Conservation (phyloP, 2,329 filamentous ascomycete species). For the Orbilia javanica region DNA sequence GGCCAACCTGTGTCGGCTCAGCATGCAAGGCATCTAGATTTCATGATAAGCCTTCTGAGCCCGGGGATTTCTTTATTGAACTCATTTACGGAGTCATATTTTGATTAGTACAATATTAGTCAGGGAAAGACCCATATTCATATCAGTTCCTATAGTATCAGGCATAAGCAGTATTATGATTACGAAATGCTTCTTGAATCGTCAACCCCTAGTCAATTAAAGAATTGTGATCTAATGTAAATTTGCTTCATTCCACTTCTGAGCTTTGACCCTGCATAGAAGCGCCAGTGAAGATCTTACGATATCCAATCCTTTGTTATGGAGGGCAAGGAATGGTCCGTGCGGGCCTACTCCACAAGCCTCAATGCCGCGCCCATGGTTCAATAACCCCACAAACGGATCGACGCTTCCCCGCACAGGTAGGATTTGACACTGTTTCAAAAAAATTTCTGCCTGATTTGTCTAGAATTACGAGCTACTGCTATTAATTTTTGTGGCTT, state of each 20-base stretch:
- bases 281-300: conserved; percentile 41
- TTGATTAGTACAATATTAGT: conserved; percentile 23
- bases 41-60: background rate
- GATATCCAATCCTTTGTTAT: conserved; percentile 34
- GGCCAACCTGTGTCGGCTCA: conserved; percentile 2
- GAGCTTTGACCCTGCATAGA: conserved; percentile 26
- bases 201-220: conserved; percentile 19
- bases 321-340: conserved; percentile 39
- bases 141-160: conserved; percentile 9
- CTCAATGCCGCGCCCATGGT: conserved; percentile 38
- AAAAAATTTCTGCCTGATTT: conserved; percentile 24
- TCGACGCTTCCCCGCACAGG: conserved; percentile 27
- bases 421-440: background rate
- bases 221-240: conserved; percentile 8
- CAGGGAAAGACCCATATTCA: background rate
- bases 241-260: background rate
- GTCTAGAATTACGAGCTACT: conserved; percentile 12
- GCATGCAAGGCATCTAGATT: background rate
- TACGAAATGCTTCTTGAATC: conserved; percentile 28
- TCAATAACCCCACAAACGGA: conserved; percentile 38
- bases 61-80: conserved; percentile 5
- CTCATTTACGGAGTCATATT: conserved; percentile 13
- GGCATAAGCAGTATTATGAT: conserved; percentile 20
- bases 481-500: conserved; percentile 1
- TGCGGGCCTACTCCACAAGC: conserved; percentile 37